Evolutionary conservation across 768 basidiomycete species (phyloP).

Genomic region (Cytidiella melzeri): DNA sequence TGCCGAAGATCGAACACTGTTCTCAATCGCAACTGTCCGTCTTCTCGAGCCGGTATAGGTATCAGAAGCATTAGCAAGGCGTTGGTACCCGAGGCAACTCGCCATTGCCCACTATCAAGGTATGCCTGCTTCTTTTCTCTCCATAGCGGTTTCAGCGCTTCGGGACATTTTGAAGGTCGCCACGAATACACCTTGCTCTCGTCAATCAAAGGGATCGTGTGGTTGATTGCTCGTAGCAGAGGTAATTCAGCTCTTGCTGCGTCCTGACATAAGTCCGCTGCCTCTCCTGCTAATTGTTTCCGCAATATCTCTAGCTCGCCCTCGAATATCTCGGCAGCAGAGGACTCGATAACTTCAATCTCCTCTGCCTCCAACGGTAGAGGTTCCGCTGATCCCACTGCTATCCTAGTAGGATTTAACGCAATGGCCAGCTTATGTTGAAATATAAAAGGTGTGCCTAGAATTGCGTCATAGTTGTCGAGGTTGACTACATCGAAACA

Average conservation of each 20-base stretch:
- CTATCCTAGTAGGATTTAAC: too few species aligned
- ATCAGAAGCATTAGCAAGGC: conserved; percentile 11
- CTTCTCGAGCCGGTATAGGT: not conserved
- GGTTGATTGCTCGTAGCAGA: conserved; percentile 7
- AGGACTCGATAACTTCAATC: conserved; percentile 10
- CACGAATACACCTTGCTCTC: conserved; percentile 27
- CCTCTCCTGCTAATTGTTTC: conserved; percentile 10
- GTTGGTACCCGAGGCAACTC: too few species aligned
- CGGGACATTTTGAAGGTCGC: conserved; percentile 21
- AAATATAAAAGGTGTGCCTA: too few species aligned
- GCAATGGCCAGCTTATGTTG: too few species aligned
- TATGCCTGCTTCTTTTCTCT: too few species aligned
- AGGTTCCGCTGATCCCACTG: too few species aligned
- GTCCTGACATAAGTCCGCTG: too few species aligned
- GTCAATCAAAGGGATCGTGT: conserved; percentile 6
- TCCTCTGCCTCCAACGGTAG: conserved; percentile 12
- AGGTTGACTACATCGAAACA: too few species aligned
- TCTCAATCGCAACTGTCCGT: not conserved
- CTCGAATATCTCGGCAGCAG: conserved; percentile 12
- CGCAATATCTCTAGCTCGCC: conserved; percentile 10
- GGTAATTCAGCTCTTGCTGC: too few species aligned
- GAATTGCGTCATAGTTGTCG: too few species aligned
- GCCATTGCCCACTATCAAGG: too few species aligned
- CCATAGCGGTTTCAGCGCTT: too few species aligned
- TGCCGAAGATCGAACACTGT: conserved; percentile 12